A percentile compares a stretch with the other conserved stretches of the same genome.
Conservation (phyloP, 805 yeast species). For the Metschnikowia colocasiae region DNA sequence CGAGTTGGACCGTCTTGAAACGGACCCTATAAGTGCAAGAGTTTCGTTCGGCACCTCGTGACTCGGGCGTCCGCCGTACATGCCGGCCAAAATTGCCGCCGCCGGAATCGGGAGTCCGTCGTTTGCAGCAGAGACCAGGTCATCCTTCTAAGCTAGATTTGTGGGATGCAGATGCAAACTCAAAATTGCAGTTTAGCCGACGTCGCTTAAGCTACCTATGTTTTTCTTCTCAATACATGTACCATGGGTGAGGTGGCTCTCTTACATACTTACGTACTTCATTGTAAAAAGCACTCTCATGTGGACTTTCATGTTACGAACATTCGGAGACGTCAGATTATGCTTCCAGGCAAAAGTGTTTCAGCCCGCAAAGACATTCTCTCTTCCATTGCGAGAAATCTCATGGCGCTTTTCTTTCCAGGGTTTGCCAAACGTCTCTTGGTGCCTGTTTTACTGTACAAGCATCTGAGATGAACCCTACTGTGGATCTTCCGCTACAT, state of each 20-base stretch:
- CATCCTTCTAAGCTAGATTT: not conserved
- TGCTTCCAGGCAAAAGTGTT: not conserved
- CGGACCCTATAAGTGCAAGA: too few relatives aligned
- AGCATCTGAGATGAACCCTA: not conserved
- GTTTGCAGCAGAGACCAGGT: not conserved
- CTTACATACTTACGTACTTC: not conserved
- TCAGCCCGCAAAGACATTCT: not conserved
- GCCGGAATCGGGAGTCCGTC: too few relatives aligned
- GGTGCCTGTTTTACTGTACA: too few relatives aligned
- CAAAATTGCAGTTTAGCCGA: constrained; percentile 1
- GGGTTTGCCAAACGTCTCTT: not conserved
- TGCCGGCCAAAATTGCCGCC: too few relatives aligned
- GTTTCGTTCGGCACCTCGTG: too few relatives aligned
- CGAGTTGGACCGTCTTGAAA: too few relatives aligned
- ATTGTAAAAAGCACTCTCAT: not conserved
- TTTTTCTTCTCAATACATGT: not conserved
- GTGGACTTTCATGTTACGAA: not conserved
- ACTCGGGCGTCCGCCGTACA: too few relatives aligned
- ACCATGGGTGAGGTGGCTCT: not conserved
- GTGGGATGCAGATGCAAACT: not conserved
- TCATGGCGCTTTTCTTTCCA: too few relatives aligned
- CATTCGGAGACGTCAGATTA: not conserved
- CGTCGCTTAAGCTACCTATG: not conserved
- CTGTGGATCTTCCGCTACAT: not conserved
- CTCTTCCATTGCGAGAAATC: too few relatives aligned